Base-by-base conservation (phyloP, 805 yeast genomes). In the Sungouiozyma ichnusensis region DNA sequence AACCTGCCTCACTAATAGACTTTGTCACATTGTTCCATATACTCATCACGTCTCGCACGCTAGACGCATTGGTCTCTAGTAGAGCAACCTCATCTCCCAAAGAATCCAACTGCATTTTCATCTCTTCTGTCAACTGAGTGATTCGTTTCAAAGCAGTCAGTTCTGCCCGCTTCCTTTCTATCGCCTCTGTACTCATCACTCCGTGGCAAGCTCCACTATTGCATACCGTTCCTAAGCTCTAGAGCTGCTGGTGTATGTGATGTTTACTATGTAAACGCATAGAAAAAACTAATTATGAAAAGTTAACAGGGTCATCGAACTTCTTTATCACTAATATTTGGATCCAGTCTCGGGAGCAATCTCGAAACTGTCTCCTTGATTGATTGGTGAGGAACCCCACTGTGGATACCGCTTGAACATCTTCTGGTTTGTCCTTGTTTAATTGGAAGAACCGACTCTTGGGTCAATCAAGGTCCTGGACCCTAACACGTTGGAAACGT, bases 21-120 rank as follows among this genome's bases (percentile, higher is more conserved):
- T 53, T 48, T n/a, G 54, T 47, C 6, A 61, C 53, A 2, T 59
- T 50, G 34, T 57, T 53, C 65, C 65, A 61, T 33, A 57, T 54
- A 7, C 42, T 37, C 56, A 58, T 50, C 1, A 61, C 53, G 16
- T 51, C 45, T 3, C 52, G 47, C 2, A 58, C 62, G 15, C 47
- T 41, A 17, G 44, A 50, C 1, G 59, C 60, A 39, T 58, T 58
- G 2, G 45, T 41, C 29, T 54, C 53, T 49, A 58, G 51, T 38
- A 50, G 48, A 8, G 38, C 33, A 14, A 58, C 56, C 36, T 54
- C 54, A 17, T 41, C 47, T 7, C 57, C 51, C 44, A 61, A 39
- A 31, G 45, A 53, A 33, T 50, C 57, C 33, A 60, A 44, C 38
- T 60, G 63, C 3, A 36, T 13, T 36, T 57, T 57, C 52, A 57